Conservation (phyloP, 1,284 basidiomycete species). For the Trichosporon inkin region DNA sequence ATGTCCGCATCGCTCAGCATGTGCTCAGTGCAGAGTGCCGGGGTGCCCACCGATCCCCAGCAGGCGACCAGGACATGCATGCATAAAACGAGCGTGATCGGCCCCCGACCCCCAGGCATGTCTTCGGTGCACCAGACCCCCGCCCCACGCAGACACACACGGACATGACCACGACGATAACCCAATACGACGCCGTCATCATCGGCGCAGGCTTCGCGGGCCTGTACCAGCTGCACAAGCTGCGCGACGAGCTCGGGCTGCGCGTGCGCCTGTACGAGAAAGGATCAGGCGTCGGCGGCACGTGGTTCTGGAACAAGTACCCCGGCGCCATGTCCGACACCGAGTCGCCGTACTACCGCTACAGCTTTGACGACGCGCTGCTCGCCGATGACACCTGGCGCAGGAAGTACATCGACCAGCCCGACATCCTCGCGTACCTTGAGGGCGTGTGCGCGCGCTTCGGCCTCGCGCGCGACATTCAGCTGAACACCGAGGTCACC, state of each 20-base stretch:
- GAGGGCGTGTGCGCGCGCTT: conserved; percentile 24
- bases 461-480: conserved; percentile 28
- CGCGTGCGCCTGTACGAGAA: conserved; percentile 8
- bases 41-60: no score
- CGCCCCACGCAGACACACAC: no score
- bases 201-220: conserved; percentile 20
- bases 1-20: no score
- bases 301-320: conserved; percentile 20
- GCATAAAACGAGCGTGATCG: no score
- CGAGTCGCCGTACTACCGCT: conserved; percentile 31
- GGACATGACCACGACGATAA: not conserved
- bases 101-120: not conserved
- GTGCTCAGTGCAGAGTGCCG: no score
- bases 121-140: not conserved
- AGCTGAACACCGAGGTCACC: conserved; percentile 19
- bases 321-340: conserved; percentile 35
- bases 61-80: no score
- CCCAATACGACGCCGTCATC: conserved; percentile 11
- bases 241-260: conserved; percentile 14
- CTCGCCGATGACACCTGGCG: conserved; percentile 22
- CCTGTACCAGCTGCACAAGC: conserved; percentile 13
- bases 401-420: conserved; percentile 29
- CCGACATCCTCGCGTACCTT: conserved; percentile 35
- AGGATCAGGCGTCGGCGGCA: conserved; percentile 14
- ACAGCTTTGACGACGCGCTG: conserved; percentile 18